Conservation (phyloP, 2,329 filamentous ascomycete species). For the Blastomyces gilchristii region DNA sequence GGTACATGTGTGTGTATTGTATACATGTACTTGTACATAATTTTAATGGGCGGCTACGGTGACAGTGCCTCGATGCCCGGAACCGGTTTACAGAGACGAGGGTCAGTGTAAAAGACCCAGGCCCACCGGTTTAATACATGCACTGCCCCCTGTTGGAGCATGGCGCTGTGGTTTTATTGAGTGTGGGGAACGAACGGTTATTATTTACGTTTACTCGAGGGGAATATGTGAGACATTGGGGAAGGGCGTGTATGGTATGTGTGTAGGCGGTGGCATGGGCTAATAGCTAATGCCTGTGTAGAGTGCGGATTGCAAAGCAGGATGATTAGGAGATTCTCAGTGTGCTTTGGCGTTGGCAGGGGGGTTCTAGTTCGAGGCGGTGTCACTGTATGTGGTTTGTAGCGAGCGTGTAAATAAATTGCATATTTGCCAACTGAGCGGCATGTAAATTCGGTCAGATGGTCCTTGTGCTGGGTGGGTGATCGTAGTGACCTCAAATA, state of each 20-base stretch:
- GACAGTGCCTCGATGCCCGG: slow-evolving; percentile 40
- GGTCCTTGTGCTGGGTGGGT: background rate
- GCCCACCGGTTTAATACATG: too few relatives aligned
- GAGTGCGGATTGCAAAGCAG: too few relatives aligned
- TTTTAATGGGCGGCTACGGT: slow-evolving; percentile 15
- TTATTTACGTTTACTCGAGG: background rate
- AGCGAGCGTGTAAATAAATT: background rate
- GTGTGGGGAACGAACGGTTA: background rate
- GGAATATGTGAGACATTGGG: background rate
- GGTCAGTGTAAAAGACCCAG: slow-evolving; percentile 23
- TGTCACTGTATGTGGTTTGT: too few relatives aligned
- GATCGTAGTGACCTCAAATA: background rate
- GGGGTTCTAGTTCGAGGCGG: too few relatives aligned
- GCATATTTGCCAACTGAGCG: background rate
- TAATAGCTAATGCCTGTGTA: too few relatives aligned
- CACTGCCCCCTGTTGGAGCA: background rate
- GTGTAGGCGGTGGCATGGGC: background rate
- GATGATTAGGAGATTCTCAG: too few relatives aligned
- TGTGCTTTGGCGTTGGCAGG: too few relatives aligned
- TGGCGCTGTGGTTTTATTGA: background rate
- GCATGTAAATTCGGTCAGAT: background rate
- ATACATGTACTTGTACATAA: too few relatives aligned
- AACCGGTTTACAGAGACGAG: slow-evolving; percentile 28
- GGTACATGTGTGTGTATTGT: too few relatives aligned
- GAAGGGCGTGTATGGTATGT: background rate